Evolutionary conservation across 371 early-diverging fungal genomes (phyloP).

Genomic region (Apophysomyces ossiformis): DNA sequence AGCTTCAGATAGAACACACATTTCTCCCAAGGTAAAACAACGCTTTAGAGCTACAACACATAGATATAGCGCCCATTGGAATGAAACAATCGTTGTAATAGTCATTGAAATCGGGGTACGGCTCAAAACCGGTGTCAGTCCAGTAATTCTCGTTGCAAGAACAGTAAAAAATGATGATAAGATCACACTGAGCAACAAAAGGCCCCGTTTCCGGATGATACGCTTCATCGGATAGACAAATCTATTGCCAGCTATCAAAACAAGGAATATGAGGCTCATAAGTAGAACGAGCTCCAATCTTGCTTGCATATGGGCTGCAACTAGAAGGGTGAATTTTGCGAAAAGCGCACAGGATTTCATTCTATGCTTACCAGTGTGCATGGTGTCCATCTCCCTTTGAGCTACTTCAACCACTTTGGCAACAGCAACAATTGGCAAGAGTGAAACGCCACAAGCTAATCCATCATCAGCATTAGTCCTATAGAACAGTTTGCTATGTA

Average conservation of each 20-base stretch:
- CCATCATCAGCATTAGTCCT: conserved; percentile 56
- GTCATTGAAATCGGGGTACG: conserved; percentile 32
- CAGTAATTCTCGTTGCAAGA: conserved; percentile 25
- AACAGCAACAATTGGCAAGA: conserved; percentile 48
- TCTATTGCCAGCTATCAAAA: conserved; percentile 31
- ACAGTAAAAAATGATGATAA: conserved; percentile 39
- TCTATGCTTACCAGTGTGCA: conserved; percentile 24
- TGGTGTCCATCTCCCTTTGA: conserved; percentile 16
- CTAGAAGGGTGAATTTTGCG: neutral
- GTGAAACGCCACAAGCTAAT: conserved; percentile 40
- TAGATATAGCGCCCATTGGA: conserved; percentile 51
- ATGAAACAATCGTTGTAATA: conserved; percentile 33
- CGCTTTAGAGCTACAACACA: conserved; percentile 48
- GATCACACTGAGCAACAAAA: conserved; percentile 40
- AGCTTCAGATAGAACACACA: conserved; percentile 66
- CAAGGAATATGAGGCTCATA: conserved; percentile 35
- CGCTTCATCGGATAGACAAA: conserved; percentile 40
- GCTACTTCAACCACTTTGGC: conserved; percentile 40
- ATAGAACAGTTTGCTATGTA: neutral
- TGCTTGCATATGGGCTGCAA: conserved; percentile 31
- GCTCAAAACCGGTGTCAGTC: conserved; percentile 31
- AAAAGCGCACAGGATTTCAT: neutral
- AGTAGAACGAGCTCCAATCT: conserved; percentile 39
- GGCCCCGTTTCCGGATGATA: conserved; percentile 42
- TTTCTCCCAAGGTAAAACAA: conserved; percentile 74